A percentile compares a stretch with the other conserved stretches of the same genome.
These are phyloP conservation scores for Colletotrichum filicis DNA, from an alignment of 2,329 filamentous ascomycete species.

Conservation along the genomic window DNA sequence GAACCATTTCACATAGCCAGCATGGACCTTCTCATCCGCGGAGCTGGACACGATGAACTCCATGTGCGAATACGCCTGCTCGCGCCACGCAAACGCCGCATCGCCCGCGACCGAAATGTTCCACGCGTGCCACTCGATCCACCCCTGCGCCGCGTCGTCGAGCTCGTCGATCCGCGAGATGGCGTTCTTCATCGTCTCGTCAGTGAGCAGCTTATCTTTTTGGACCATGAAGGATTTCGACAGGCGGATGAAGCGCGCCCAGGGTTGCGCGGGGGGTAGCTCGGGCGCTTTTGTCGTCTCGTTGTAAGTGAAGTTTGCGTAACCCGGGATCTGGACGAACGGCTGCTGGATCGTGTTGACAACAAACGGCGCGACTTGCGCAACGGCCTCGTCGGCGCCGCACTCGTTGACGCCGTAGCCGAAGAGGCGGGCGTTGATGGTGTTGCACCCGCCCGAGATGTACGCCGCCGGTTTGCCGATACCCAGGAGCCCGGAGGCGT, in stretches of 20 bases:
- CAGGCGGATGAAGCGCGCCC: not conserved
- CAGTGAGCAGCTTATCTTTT: not conserved
- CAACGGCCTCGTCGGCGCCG: slow-evolving; percentile 7
- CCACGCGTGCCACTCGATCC: slow-evolving; percentile 34
- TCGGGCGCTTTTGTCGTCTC: not conserved
- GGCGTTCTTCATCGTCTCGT: not conserved
- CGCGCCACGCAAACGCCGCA: slow-evolving; percentile 34
- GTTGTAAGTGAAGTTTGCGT: not conserved
- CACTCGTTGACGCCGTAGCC: slow-evolving; percentile 29
- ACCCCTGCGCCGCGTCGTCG: not conserved
- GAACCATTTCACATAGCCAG: not conserved
- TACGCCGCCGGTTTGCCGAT: slow-evolving; percentile 27
- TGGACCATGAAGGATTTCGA: not conserved
- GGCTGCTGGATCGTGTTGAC: not conserved
- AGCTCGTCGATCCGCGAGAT: not conserved
- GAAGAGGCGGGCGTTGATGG: slow-evolving; percentile 31
- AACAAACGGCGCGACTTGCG: not conserved
- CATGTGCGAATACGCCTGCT: slow-evolving; percentile 32
- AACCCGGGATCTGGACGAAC: not conserved
- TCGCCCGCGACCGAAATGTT: slow-evolving; percentile 21
- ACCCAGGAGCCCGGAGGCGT: not conserved
- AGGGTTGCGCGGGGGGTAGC: not conserved
- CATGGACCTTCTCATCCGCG: slow-evolving; percentile 1
- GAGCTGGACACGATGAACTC: slow-evolving; percentile 33
- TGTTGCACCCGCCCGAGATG: slow-evolving; percentile 30